Base-by-base conservation (phyloP, 129 eudicot species). In the Helianthus annuus region DNA sequence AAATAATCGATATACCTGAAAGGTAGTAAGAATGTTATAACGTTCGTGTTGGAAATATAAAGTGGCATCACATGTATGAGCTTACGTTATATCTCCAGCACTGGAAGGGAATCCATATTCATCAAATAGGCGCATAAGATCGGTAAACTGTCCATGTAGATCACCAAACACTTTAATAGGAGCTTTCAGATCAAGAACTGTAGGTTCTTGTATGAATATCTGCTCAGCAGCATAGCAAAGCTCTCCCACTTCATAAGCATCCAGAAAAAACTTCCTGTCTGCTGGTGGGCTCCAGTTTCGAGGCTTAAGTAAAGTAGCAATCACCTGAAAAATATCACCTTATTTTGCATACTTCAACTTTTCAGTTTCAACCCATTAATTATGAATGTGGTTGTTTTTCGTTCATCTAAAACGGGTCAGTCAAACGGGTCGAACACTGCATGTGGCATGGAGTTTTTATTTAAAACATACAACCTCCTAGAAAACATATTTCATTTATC, bases 81-180 rank as follows among this genome's bases (percentile, higher is more conserved):
- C 89, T 82, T 86, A 94, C 97, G 96, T 90, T 14, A 94, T 86
- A 83, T 94, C 99, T 77, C 99, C 96, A 15, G 93, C 97, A 39
- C 96, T 72, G 10, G 97, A 94, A 84, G 99, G 99, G 72, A 85
- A 90, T 58, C 99, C 99, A 80, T 94, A 94, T 86, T 94, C 99
- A 81, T 94, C 97, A 81, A 94, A 94, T 13, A 90, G 74, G 53
- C 99, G 93, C 99, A 94, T 94, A 13, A 94, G 75, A 66, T 94
- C 99, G 72, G 89, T 96, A 80, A 94, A 94, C 80, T 94, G 99
- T 58, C 99, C 99, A 81, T 94, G 99, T 44, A 94, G 93, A 84
- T 94, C 99, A 81, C 99, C 99, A 76, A 94, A 94, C 62, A 94
- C 89, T 81, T 94, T 94, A 72, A 91, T 71, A 39, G 99, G 99